Percentiles rank a stretch among this genome's conserved stretches.
These are phyloP conservation scores for Fusarium abutilonis DNA, from an alignment of 2,329 filamentous ascomycete genomes.

Conservation along the genomic window DNA sequence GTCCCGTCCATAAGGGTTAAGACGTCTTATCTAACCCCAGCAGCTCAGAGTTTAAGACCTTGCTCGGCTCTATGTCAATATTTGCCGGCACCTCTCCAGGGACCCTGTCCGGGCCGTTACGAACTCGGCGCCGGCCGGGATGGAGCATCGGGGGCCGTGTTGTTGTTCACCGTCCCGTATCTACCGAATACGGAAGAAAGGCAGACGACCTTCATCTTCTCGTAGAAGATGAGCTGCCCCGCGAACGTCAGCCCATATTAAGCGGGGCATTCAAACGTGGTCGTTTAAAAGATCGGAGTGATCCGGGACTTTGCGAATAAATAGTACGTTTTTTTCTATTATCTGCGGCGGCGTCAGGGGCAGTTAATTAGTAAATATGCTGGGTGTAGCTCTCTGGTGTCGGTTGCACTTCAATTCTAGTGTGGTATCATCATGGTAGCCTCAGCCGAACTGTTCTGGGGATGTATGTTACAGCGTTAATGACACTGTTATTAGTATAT, in stretches of 20 bases:
- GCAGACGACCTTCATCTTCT: conserved; percentile 13
- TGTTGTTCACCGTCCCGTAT: conserved; percentile 21
- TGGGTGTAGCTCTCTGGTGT: conserved; percentile 6
- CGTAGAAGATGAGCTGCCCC: conserved; percentile 3
- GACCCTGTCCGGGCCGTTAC: conserved; percentile 23
- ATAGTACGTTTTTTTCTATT: conserved; percentile 26
- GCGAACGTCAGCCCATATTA: conserved; percentile 42
- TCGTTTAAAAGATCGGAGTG: conserved; percentile 40
- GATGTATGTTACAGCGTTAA: neutral
- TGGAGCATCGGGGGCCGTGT: conserved; percentile 5
- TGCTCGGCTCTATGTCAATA: neutral
- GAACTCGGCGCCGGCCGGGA: conserved; percentile 29
- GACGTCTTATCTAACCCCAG: neutral
- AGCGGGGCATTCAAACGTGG: conserved; percentile 38
- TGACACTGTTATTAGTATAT: neutral
- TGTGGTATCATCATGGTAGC: no score
- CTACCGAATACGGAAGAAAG: conserved; percentile 39
- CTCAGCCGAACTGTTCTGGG: no score
- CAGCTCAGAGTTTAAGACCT: neutral
- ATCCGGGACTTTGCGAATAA: conserved; percentile 33
- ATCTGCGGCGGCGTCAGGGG: conserved; percentile 14
- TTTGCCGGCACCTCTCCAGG: conserved; percentile 3
- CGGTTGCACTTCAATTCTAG: neutral
- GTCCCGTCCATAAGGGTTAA: no score
- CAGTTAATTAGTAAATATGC: conserved; percentile 1